Conservation (phyloP, 164 flowering plant genomes). For the Warburgia ugandensis region DNA sequence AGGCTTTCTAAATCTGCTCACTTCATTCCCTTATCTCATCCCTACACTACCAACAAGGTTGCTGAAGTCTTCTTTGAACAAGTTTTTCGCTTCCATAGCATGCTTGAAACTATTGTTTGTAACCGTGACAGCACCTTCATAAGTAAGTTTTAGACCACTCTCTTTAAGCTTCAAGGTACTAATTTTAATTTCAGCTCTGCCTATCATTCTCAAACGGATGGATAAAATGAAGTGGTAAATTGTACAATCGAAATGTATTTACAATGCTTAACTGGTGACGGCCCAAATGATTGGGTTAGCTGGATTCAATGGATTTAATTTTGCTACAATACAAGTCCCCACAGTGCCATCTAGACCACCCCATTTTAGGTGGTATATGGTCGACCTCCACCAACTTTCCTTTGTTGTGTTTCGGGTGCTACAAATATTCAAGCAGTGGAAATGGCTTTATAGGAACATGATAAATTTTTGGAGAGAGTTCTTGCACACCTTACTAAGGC, state of each 20-base stretch:
- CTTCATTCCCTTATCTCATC: constrained; percentile 4
- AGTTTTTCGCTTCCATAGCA: not conserved
- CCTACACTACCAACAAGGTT: not conserved
- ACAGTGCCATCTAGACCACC: not conserved
- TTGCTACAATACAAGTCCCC: not conserved
- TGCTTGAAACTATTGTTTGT: not conserved
- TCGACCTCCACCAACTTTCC: not conserved
- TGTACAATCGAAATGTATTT: constrained; percentile 2
- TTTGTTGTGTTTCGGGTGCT: not conserved
- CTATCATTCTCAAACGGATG: no score
- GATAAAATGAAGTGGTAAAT: no score
- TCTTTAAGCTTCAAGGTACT: no score
- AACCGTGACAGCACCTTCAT: no score
- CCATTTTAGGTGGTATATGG: constrained; percentile 2
- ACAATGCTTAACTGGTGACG: not conserved
- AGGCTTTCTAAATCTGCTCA: constrained; percentile 3
- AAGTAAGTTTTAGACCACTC: no score
- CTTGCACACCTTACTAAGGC: not conserved
- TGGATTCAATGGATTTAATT: not conserved
- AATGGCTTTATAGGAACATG: not conserved
- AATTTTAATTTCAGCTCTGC: no score
- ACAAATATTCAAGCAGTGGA: not conserved
- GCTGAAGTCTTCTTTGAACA: not conserved
- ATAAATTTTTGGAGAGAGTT: no score
- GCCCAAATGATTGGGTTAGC: no score